Evolutionary conservation across 306 rosid genomes (phyloP), one percentile per base, ranked within the genome.

Genomic region (Mimosa bimucronata): DNA sequence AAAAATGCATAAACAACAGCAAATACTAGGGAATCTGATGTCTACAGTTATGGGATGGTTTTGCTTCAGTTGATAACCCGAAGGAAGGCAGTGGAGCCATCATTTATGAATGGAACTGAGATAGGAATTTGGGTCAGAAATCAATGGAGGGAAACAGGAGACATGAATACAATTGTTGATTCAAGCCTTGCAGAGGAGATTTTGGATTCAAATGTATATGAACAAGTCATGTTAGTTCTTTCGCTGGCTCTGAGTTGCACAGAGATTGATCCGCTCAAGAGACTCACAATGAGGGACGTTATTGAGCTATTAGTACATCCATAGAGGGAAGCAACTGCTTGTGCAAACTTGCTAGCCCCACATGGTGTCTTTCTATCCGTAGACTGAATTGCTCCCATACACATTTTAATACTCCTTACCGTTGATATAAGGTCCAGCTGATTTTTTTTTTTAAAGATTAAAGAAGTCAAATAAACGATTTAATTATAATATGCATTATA

Each of bases 1-100:
- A 62, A 41, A 92, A 48, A 16, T 48, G 11, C 55, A 48, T 7
- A 52, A 71, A 34, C 87, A 71, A 79, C 88, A 71, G 62, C 26
- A 38, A 81, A 23, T 61, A 84, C 86, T 7, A 78, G 80, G 85
- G 93, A 88, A 58, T 88, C 88, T 19, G 97, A 94, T 38, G 97
- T 89, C 14, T 94, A 91, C 68, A 88, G 97, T 66, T 94, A 87
- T 3, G 97, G 97, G 38, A 90, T 94, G 5, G 93, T 94, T 68
- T 82, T 94, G 80, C 89, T 94, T 5, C 94, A 91, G 92, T 82
- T 91, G 78, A 83, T 94, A 85, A 88, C 90, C 13, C 74, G 97
- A 72, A 94, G 82, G 90, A 89, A 86, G 85, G 96, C 80, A 26
- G 37, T 79, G 38, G 95, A 86, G 81, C 81, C 84, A n/a, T n/a